phyloP scores from a whole-genome alignment of 495 filamentous ascomycete species.

The Trichoderma virens region DNA sequence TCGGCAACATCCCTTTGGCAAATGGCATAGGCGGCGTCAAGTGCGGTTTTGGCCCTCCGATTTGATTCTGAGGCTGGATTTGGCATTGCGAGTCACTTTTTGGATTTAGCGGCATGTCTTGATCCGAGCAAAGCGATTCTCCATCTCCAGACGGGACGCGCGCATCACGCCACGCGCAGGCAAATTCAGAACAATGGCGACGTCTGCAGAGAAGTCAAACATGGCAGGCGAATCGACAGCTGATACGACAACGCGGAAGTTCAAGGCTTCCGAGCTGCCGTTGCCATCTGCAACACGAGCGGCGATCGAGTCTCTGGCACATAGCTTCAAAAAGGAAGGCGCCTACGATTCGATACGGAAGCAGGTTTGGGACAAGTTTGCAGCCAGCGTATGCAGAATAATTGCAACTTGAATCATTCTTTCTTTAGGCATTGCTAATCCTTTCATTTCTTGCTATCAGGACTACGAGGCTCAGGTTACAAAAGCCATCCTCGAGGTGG shows the following conservation, averaged over 20 bases:
- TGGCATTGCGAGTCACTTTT: background rate
- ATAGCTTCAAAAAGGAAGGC: constrained; percentile 86
- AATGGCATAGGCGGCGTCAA: background rate
- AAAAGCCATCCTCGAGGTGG: constrained; percentile 58
- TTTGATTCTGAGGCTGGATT: background rate
- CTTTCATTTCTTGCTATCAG: constrained; percentile 30
- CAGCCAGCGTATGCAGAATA: constrained; percentile 53
- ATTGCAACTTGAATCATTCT: background rate
- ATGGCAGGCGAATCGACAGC: background rate
- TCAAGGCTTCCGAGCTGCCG: constrained; percentile 80
- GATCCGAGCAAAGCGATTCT: background rate
- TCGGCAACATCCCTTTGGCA: background rate
- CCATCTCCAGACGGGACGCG: background rate
- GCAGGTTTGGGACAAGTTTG: constrained; percentile 71
- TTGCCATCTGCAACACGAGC: constrained; percentile 61
- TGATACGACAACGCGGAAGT: constrained; percentile 47
- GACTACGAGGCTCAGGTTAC: constrained; percentile 61
- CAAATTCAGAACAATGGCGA: background rate
- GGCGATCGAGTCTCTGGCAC: constrained; percentile 68
- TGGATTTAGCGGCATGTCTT: background rate
- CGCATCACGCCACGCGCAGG: background rate
- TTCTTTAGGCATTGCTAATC: constrained; percentile 9
- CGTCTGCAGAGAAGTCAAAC: background rate
- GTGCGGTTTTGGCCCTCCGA: background rate
- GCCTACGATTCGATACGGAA: constrained; percentile 81